Evolutionary conservation across 768 basidiomycete species (phyloP).

Genomic region (Russula olivacea): DNA sequence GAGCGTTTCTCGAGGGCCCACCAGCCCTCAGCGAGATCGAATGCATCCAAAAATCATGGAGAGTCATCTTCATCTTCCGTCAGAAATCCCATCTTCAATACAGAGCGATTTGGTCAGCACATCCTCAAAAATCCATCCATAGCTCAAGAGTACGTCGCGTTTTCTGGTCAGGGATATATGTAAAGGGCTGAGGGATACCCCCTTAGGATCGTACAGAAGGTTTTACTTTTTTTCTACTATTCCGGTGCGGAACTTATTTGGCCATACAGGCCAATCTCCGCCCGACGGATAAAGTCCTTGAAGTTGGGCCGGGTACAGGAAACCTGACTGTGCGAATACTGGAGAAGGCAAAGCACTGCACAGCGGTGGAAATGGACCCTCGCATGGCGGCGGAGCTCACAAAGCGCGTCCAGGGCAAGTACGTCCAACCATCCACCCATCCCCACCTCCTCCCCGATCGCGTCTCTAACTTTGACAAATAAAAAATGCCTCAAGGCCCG

Average conservation of each 20-base stretch:
- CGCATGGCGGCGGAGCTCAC: conserved; percentile 97
- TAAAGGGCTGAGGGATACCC: conserved; percentile 20
- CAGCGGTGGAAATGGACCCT: conserved; percentile 96
- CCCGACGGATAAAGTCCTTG: conserved; percentile 92
- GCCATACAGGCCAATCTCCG: conserved; percentile 71
- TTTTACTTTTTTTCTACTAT: conserved; percentile 19
- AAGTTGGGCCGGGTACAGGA: conserved; percentile 97
- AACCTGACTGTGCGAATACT: conserved; percentile 92
- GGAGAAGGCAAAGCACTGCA: conserved; percentile 87
- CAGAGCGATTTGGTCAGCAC: conserved; percentile 93
- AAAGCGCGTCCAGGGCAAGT: conserved; percentile 98
- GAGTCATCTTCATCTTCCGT: conserved; percentile 38
- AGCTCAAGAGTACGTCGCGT: conserved; percentile 70
- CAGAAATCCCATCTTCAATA: conserved; percentile 91
- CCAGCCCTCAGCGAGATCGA: conserved; percentile 51
- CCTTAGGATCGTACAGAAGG: conserved; percentile 58
- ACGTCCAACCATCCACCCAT: conserved; percentile 35
- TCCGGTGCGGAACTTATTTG: background rate
- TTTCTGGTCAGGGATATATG: background rate
- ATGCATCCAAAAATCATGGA: conserved; percentile 42
- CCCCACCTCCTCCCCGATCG: background rate
- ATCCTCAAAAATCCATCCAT: conserved; percentile 92
- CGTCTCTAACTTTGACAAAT: background rate
- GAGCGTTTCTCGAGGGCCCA: conserved; percentile 45
- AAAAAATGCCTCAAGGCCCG: conserved; percentile 54